phyloP scores from a whole-genome alignment of 164 flowering plant species.

The Chloranthus sessilifolius region DNA sequence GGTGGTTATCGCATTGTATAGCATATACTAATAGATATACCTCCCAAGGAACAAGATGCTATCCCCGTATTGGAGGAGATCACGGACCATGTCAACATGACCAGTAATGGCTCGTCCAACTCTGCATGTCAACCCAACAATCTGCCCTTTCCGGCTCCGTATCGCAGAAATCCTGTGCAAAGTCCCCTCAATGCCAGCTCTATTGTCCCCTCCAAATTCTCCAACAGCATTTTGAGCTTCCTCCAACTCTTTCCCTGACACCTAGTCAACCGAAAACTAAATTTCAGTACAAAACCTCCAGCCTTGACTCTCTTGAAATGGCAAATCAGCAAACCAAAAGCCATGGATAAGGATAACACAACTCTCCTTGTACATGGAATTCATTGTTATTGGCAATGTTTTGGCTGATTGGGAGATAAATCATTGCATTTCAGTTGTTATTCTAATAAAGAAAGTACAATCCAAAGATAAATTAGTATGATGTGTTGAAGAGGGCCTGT shows the following conservation, averaged over 20 bases:
- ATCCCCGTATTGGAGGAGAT: constrained; percentile 56
- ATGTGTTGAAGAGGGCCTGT: no score
- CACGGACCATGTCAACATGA: constrained; percentile 61
- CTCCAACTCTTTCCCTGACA: constrained; percentile 55
- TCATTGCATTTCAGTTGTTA: no score
- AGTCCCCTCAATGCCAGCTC: constrained; percentile 75
- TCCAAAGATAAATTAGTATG: no score
- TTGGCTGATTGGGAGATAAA: no score
- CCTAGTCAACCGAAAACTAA: constrained; percentile 25
- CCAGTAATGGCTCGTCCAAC: constrained; percentile 71
- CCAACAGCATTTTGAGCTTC: constrained; percentile 62
- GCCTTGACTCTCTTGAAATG: no score
- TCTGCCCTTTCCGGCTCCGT: constrained; percentile 46
- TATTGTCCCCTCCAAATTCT: constrained; percentile 64
- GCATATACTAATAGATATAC: no score
- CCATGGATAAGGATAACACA: no score
- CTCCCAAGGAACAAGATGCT: constrained; percentile 76
- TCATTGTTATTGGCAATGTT: no score
- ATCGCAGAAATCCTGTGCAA: constrained; percentile 75
- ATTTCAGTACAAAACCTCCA: not conserved
- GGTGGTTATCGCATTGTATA: no score
- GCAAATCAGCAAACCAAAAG: no score
- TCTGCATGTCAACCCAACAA: constrained; percentile 74
- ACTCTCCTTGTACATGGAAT: no score
- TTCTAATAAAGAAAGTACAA: no score